phyloP scores from a whole-genome alignment of 1,284 basidiomycete genomes.

The Ustilago lituana region DNA sequence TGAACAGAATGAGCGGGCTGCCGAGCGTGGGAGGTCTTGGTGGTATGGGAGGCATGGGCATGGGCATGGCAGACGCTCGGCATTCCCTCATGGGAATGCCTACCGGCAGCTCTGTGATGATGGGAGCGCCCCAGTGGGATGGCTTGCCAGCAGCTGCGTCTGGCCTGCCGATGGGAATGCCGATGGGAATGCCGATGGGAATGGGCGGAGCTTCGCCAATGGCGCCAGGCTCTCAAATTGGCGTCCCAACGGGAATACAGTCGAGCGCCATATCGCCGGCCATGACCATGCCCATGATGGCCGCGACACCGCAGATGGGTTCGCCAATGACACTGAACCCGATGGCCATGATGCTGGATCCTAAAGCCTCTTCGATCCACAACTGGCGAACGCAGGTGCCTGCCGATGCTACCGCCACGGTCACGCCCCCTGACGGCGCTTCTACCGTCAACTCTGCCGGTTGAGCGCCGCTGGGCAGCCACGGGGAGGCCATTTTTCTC shows the following conservation, averaged over 20 bases:
- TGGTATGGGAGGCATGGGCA: constrained; percentile 13
- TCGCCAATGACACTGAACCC: constrained; percentile 21
- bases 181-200: constrained; percentile 19
- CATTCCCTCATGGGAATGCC: constrained; percentile 33
- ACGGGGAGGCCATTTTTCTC: no score
- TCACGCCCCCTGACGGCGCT: constrained; percentile 29
- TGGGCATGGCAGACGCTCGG: constrained; percentile 24
- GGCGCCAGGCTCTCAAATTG: constrained; percentile 30
- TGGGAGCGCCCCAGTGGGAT: constrained; percentile 32
- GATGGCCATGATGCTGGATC: constrained; percentile 47
- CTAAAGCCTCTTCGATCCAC: constrained; percentile 48
- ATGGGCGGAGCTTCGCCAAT: constrained; percentile 9
- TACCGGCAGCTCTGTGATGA: constrained; percentile 22
- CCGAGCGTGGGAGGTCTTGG: constrained; percentile 16
- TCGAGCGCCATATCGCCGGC: constrained; percentile 19
- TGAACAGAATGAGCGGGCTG: constrained; percentile 32
- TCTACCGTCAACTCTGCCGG: constrained; percentile 34
- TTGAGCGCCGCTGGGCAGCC: no score
- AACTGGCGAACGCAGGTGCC: constrained; percentile 53
- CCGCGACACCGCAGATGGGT: constrained; percentile 14
- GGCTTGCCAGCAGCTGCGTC: constrained; percentile 30
- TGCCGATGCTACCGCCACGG: constrained; percentile 31
- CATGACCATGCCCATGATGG: constrained; percentile 37
- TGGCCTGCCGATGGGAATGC: constrained; percentile 34
- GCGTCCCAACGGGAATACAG: constrained; percentile 6